Base-by-base conservation (phyloP, 768 basidiomycete genomes). In the Termitomyces sp. region DNA sequence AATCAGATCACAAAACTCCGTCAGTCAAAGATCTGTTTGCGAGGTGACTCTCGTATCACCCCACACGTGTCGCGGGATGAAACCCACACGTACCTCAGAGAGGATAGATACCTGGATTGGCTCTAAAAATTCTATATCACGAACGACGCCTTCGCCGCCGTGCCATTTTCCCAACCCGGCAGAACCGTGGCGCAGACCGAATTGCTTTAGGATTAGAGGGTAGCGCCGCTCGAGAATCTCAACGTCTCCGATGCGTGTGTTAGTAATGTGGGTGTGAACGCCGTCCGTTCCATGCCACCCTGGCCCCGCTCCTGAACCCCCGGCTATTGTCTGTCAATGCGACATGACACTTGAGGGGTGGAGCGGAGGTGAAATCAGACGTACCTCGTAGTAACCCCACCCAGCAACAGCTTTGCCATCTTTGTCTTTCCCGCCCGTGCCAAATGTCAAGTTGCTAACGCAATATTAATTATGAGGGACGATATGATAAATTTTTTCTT, bases 201-300 rank as follows among this genome's bases (percentile, higher is more conserved):
- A 97, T 64, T 81, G 84, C 66, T 89, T 91, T 16, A 98, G 62
- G 62, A 97, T 75, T n/a, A 96, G 85, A 0, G 95, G 94, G 68
- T 97, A 98, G 43, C 95, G 84, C 47, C 94, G 82, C 67, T 98
- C 95, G 35, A 98, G 79, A 64, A 96, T 88, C 67, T 98, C 95
- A 35, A 94, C 87, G 63, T 98, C 95, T 21, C 92, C 92, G 42
- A 94, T 94, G 11, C 92, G 84, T 10, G 92, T 94, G 69, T 94
- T 94, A 0, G 94, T 94, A 63, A 94, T 94, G 66, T 94, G 91
- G 2, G 92, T 94, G 68, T 96, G 94, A 2, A 96, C 90, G 7
- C 94, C 94, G 25, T 90, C 91, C 16, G 92, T 93, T 3, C 95
- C 95, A 64, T 94, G 85, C 94, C 94, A 96, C 10, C 71, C 69